Base-by-base conservation (phyloP, 116 monocot species). In the Posidonia oceanica region DNA sequence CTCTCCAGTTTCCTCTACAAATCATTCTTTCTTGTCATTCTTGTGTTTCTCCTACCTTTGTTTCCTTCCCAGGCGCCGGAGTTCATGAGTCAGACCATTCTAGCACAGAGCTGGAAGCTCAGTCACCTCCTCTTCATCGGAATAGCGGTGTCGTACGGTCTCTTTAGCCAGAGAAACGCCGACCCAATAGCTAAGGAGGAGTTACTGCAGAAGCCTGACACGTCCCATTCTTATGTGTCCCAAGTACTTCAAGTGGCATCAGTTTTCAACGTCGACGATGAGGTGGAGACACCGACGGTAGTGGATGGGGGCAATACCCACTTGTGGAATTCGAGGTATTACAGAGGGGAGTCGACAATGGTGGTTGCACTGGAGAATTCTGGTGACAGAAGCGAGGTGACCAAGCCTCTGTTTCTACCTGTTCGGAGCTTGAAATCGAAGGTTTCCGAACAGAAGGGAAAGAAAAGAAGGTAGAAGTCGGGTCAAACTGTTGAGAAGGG, bases 121-220 rank as follows among this genome's bases (percentile, higher is more conserved):
- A 70, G 83, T 54, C 89, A 86, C 65, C 86, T 90, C 69, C 79
- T 90, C 61, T 38, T 86, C 58, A 81, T 90, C 65, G 86, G 89
- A 59, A 77, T 90, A 70, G 80, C 86, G 42, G 70, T 89, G 4
- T 81, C 89, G 62, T 89, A 89, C 72, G 89, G 86, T 39, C 77
- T 89, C 23, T 89, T 85, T 67, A 77, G 89, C 79, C 73, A 77
- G 52, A 75, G 77, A 22, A 81, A 81, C 78, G 21, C 75, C 54
- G 83, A 82, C 38, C 55, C 55, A 56, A 79, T 84, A 3, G 18
- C 23, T 17, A 78, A 81, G 37, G 83, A 82, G 22, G 82, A 78
- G 15, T 36, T n/a, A 12, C 23, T 66, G 4, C 39, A 14, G 14
- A 84, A 84, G 52, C 15, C 63, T n/a, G 76, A 71, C 56, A 62